A percentile compares a stretch with the other conserved stretches of the same genome.
Conservation (phyloP, 331 rosid species). For the Spiraea crenata region DNA sequence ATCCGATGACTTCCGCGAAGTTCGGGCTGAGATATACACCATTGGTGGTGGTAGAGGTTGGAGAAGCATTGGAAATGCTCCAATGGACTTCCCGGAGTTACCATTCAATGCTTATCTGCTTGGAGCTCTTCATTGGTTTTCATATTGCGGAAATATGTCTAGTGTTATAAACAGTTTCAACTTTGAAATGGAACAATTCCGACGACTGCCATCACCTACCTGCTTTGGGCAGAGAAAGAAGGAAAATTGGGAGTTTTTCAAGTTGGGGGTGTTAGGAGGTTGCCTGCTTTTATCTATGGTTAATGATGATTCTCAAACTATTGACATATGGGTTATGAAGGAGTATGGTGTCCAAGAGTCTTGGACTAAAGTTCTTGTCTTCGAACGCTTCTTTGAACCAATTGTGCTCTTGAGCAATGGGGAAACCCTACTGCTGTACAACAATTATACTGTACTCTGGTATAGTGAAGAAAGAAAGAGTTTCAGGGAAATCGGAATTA, state of each 20-base stretch:
- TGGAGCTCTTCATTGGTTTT: conserved; percentile 15
- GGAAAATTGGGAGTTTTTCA: not conserved
- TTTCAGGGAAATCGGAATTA: not conserved
- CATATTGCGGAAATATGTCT: not conserved
- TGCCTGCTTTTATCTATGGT: not conserved
- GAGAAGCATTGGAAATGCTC: conserved; percentile 12
- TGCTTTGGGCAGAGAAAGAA: not conserved
- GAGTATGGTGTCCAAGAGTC: not conserved
- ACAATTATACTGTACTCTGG: not conserved
- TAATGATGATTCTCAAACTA: not conserved
- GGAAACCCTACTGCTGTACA: not conserved
- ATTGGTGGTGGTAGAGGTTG: conserved; percentile 11
- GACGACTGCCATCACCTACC: not conserved
- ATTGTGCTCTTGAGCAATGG: conserved; percentile 4
- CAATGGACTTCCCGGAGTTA: not conserved
- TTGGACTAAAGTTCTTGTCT: conserved; percentile 8
- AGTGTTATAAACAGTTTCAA: not conserved
- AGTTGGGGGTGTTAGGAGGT: not conserved
- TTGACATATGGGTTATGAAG: conserved; percentile 15
- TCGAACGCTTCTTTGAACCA: conserved; percentile 1
- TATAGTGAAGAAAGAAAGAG: not conserved
- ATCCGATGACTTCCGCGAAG: not conserved
- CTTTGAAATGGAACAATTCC: conserved; percentile 1
- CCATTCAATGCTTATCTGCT: conserved; percentile 6
- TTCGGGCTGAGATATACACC: conserved; percentile 1